Conservation (phyloP, 768 basidiomycete genomes). For the Coprinopsis marcescibilis region DNA sequence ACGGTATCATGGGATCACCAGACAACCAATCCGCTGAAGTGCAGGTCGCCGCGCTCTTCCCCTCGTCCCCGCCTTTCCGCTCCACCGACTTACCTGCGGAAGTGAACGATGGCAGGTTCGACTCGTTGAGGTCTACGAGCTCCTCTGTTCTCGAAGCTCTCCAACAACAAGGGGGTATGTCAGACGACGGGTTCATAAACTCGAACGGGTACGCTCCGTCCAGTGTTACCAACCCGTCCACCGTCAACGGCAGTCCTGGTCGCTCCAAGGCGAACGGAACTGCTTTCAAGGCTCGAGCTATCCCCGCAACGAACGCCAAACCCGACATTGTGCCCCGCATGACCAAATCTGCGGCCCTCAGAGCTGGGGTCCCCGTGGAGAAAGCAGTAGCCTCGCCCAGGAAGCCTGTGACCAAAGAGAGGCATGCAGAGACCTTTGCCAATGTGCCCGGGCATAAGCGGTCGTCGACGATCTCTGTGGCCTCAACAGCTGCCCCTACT, state of each 20-base stretch:
- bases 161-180: constrained; percentile 34
- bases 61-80: constrained; percentile 77
- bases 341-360: constrained; percentile 68
- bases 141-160: constrained; percentile 37
- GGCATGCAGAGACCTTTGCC: constrained; percentile 57
- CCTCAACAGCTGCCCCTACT: constrained; percentile 65
- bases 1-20: constrained; percentile 70
- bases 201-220: constrained; percentile 35
- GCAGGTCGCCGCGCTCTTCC: constrained; percentile 74
- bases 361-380: constrained; percentile 52
- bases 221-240: constrained; percentile 35
- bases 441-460: constrained; percentile 85
- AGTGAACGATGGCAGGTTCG: constrained; percentile 24
- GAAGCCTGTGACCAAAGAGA: constrained; percentile 54
- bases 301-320: constrained; percentile 53
- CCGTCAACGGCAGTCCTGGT: constrained; percentile 33
- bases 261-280: constrained; percentile 38
- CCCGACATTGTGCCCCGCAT: constrained; percentile 77
- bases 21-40: constrained; percentile 67
- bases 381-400: constrained; percentile 40
- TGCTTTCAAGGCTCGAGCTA: constrained; percentile 58
- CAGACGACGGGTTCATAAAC: constrained; percentile 35
- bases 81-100: constrained; percentile 53
- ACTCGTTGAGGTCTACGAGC: constrained; percentile 38
- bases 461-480: constrained; percentile 57